Conservation (phyloP, 495 filamentous ascomycete species). For the Astrothelium macrocarpum region DNA sequence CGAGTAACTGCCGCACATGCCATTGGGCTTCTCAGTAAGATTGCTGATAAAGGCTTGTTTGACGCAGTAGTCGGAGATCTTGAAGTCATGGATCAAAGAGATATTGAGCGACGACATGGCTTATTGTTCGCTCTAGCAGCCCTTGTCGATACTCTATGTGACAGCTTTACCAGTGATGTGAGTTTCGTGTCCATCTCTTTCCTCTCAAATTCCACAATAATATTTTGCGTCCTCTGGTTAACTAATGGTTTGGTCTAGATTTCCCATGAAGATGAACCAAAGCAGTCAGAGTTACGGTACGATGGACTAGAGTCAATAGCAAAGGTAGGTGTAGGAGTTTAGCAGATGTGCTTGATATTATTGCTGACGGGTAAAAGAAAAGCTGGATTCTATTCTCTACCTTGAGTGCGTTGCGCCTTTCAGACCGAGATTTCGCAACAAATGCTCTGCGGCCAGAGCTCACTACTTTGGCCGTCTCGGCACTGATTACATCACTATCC, state of each 20-base stretch:
- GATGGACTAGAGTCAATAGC: not conserved
- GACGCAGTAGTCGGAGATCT: constrained; percentile 18
- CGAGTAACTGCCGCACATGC: constrained; percentile 61
- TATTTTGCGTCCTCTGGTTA: not conserved
- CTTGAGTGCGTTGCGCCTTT: not conserved
- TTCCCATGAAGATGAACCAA: not conserved
- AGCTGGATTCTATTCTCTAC: not conserved
- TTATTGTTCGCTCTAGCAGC: constrained; percentile 21
- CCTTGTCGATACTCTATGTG: constrained; percentile 9
- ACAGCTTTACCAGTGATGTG: not conserved
- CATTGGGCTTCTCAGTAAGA: constrained; percentile 51
- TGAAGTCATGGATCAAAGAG: constrained; percentile 9
- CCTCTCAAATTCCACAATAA: not conserved
- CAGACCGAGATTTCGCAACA: constrained; percentile 4
- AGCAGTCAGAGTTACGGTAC: not conserved
- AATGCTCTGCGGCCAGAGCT: constrained; percentile 7
- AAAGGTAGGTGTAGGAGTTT: not conserved
- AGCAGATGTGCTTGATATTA: not conserved
- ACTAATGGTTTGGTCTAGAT: not conserved
- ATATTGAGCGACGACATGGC: constrained; percentile 31
- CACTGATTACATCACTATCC: not conserved
- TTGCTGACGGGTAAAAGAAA: not conserved
- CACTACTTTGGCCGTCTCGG: constrained; percentile 4
- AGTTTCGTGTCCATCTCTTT: not conserved
- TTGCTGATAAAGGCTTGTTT: constrained; percentile 14